phyloP scores from a whole-genome alignment of 1,139 yeast species.

The Pneumocystis jirovecii region DNA sequence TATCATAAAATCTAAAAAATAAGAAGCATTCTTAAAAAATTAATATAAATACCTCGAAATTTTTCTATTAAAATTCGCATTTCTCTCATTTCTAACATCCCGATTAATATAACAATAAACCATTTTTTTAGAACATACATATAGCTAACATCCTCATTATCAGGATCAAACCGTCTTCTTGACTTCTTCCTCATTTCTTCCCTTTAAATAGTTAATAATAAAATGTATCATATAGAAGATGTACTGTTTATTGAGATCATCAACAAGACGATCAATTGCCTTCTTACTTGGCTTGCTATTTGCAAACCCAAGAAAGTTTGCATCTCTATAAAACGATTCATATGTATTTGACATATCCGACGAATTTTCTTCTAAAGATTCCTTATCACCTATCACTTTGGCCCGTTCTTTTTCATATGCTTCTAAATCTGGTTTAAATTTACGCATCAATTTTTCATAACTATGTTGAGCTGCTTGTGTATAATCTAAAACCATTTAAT shows the following conservation, averaged over 20 bases:
- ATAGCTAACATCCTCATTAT: slow-evolving; percentile 28
- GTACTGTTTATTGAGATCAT: slow-evolving; percentile 28
- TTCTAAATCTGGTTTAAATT: slow-evolving; percentile 31
- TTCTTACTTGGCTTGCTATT: slow-evolving; percentile 27
- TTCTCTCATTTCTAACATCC: slow-evolving; percentile 41
- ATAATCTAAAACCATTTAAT: slow-evolving; percentile 11
- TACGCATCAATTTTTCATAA: slow-evolving; percentile 35
- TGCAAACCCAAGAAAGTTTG: slow-evolving; percentile 17
- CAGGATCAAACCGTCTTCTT: slow-evolving; percentile 21
- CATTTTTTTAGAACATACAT: slow-evolving; percentile 20
- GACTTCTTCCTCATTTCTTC: slow-evolving; percentile 27
- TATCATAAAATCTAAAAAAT: background rate
- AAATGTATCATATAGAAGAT: background rate
- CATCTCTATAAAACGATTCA: slow-evolving; percentile 6
- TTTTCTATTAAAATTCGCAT: slow-evolving; percentile 63
- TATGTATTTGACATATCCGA: background rate
- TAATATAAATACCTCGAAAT: slow-evolving; percentile 45
- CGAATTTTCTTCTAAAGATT: slow-evolving; percentile 14
- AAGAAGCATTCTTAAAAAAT: background rate
- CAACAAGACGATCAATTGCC: slow-evolving; percentile 31
- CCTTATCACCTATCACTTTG: slow-evolving; percentile 11
- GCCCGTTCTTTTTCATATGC: slow-evolving; percentile 29
- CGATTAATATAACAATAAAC: background rate
- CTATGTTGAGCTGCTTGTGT: slow-evolving; percentile 16
- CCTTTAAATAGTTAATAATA: slow-evolving; percentile 12